These are phyloP conservation scores for Triticum timopheevii DNA, from an alignment of 176 grass and related monocot genomes.

Conservation along the genomic window DNA sequence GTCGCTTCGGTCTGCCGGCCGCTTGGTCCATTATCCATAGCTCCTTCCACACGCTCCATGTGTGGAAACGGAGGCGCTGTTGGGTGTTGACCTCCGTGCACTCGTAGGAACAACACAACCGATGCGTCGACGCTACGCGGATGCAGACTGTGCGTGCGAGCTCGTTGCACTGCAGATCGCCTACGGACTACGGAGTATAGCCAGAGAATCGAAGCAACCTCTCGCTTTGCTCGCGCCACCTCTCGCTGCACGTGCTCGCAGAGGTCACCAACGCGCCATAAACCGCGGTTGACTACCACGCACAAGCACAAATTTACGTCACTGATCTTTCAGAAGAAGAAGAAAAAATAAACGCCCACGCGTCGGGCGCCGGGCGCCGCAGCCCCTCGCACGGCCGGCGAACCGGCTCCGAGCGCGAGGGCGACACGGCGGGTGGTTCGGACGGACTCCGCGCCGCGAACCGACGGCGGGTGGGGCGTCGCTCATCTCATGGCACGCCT, in stretches of 20 bases:
- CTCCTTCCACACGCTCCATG: neutral
- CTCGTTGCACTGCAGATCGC: no score
- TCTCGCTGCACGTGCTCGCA: neutral
- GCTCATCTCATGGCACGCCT: neutral
- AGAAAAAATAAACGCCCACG: neutral
- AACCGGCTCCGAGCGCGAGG: neutral
- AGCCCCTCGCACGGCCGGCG: neutral
- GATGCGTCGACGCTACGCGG: neutral
- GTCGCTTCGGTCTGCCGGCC: neutral
- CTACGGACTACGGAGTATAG: no score
- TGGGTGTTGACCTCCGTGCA: neutral
- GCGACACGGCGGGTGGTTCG: neutral
- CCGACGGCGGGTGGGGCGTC: slow-evolving; percentile 32
- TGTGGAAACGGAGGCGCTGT: neutral
- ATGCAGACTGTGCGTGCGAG: neutral
- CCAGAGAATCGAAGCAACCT: no score
- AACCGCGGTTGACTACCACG: neutral
- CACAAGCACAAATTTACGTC: neutral
- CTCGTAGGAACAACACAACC: neutral
- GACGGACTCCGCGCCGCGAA: neutral
- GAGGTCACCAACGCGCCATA: neutral
- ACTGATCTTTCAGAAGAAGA: neutral
- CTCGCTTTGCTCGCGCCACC: neutral
- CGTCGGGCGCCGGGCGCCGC: neutral
- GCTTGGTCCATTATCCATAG: no score